A percentile compares a stretch with the other conserved stretches of the same genome.
phyloP scores from a whole-genome alignment of 345 rosid genomes.

The Eucalyptus polyanthemos region DNA sequence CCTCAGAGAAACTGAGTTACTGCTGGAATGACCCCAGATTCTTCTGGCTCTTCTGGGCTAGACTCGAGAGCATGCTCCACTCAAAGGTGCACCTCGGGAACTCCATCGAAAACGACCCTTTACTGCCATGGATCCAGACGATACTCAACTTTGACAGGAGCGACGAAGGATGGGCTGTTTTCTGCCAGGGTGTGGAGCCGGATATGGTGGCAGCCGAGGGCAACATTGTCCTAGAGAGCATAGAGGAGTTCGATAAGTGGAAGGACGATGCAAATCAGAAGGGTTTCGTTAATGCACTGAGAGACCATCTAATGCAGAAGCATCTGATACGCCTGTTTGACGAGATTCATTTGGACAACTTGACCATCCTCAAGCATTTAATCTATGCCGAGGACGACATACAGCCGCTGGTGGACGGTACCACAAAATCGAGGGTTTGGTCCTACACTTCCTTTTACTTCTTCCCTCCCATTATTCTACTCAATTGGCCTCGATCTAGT shows the following conservation, averaged over 20 bases:
- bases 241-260: background rate
- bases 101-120: background rate
- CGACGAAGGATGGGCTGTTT: slow-evolving; percentile 13
- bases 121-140: slow-evolving; percentile 5
- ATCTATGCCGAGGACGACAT: slow-evolving; percentile 24
- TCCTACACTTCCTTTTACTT: background rate
- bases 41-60: slow-evolving; percentile 18
- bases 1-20: background rate
- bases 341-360: slow-evolving; percentile 7
- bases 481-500: background rate
- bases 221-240: background rate
- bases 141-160: slow-evolving; percentile 12
- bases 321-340: slow-evolving; percentile 12
- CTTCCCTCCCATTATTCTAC: background rate
- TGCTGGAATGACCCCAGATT: background rate
- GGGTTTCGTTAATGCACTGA: slow-evolving; percentile 1
- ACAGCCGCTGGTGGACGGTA: slow-evolving; percentile 19
- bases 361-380: slow-evolving; percentile 21
- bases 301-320: background rate
- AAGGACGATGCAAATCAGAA: background rate
- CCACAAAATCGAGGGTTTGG: slow-evolving; percentile 14
- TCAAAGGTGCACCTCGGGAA: slow-evolving; percentile 3
- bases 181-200: background rate
- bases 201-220: slow-evolving; percentile 5
- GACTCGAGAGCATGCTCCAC: slow-evolving; percentile 22